phyloP scores from a whole-genome alignment of 306 rosid species.

The Acacia acuminata region DNA sequence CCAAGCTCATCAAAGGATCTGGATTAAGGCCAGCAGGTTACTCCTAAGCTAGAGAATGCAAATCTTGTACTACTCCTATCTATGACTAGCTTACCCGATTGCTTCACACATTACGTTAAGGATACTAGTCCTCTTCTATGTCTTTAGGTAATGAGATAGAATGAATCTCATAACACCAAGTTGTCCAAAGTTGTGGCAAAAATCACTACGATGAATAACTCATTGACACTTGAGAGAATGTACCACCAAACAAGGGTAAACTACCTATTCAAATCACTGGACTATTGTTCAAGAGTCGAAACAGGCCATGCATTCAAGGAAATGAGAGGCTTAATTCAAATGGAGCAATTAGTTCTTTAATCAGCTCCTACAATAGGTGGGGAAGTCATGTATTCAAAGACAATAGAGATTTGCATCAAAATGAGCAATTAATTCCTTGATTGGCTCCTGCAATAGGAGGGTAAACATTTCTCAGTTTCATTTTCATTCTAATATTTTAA shows the following conservation, averaged over 20 bases:
- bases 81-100: not conserved
- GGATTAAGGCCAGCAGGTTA: not conserved
- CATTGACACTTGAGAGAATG: not conserved
- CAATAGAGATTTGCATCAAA: no score
- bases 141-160: not conserved
- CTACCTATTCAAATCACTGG: not conserved
- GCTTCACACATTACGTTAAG: not conserved
- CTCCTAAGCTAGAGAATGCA: not conserved
- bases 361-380: no score
- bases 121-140: not conserved
- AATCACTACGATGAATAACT: not conserved
- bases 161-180: not conserved
- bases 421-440: no score
- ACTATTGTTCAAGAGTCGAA: no score
- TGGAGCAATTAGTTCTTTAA: no score
- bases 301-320: no score
- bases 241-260: not conserved
- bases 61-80: not conserved
- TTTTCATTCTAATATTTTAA: no score
- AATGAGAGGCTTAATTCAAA: no score
- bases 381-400: no score
- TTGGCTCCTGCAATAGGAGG: no score
- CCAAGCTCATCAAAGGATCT: not conserved
- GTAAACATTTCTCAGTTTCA: no score
- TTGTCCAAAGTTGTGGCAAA: not conserved